These are phyloP conservation scores for Lasiodiplodia citricola DNA, from an alignment of 2,329 filamentous ascomycete species.

Conservation along the genomic window DNA sequence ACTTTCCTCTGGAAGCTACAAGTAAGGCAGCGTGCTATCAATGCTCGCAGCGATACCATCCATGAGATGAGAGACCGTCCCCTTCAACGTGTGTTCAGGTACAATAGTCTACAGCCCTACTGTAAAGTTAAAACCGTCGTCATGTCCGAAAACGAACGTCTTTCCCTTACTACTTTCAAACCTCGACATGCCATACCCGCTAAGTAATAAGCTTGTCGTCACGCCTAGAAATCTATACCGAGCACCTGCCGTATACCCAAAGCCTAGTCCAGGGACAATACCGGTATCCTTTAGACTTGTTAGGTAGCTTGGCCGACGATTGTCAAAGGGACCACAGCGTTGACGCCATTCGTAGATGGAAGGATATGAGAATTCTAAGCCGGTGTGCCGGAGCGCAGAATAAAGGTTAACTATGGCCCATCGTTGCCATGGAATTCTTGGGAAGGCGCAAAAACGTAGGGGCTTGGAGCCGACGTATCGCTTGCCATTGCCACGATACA, in stretches of 20 bases:
- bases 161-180: not conserved
- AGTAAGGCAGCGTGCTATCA: not conserved
- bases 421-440: not conserved
- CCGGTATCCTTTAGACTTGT: not conserved
- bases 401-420: not conserved
- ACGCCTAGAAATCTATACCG: not conserved
- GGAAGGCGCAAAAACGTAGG: not conserved
- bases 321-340: not conserved
- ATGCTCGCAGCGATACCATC: not conserved
- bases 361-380: not conserved
- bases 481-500: too few species aligned
- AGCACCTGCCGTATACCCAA: not conserved
- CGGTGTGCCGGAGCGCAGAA: not conserved
- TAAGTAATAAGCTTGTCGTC: not conserved
- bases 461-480: not conserved
- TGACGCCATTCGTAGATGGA: not conserved
- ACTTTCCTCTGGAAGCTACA: not conserved
- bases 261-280: not conserved
- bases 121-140: not conserved
- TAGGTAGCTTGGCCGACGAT: not conserved
- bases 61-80: not conserved
- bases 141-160: not conserved
- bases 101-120: not conserved
- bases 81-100: not conserved
- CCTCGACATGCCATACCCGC: not conserved